Base-by-base conservation (phyloP, 2,329 filamentous ascomycete species). In the Chaetomium sp. region DNA sequence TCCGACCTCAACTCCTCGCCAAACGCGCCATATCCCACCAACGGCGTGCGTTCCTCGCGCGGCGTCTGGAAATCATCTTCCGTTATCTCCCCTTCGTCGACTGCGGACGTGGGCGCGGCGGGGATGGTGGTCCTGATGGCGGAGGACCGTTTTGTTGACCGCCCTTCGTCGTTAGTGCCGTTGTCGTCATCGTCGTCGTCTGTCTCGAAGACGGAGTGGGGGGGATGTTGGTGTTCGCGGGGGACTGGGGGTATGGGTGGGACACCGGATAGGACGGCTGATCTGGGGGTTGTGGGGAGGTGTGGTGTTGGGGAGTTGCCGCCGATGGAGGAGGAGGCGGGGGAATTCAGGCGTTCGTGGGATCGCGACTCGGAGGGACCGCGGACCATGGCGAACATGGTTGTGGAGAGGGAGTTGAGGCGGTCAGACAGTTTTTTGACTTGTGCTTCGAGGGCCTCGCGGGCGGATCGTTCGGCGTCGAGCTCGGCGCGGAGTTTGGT, bases 381-480 rank as follows among this genome's bases (percentile, higher is more conserved):
- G 61, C 70, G 59, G 55, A 69, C 59, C 69, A 72, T 64, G 62
- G 70, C 64, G 58, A 67, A 68, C 66, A 74, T 74, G 52, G 70
- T 70, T 5, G 67, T 70, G 1, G 74, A 75, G 47, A 80, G 62
- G 8, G 75, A 66, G 60, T 77, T 76, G 47, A 84, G 61, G 44
- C 76, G 75, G 37, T 77, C 75, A 27, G 72, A 74, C 5, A 86
- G 71, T 43, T 73, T 76, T 54, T 73, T 77, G 36, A 86, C 79
- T 55, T 84, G 75, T 1, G 72, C 69, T 65, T 85, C 83, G 4
- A 86, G 74, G 4, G 75, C 71, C 54, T 77, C 72, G 5, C 83
- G 75, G 5, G 79, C 79, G 0, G 74, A 74, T 33, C 81, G 79
- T 65, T 86, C 83, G 1, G 74, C 73, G 55, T 82, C 74, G 33